These are phyloP conservation scores for Yamadazyma taylorii DNA, from an alignment of 1,139 yeast species.

Conservation along the genomic window DNA sequence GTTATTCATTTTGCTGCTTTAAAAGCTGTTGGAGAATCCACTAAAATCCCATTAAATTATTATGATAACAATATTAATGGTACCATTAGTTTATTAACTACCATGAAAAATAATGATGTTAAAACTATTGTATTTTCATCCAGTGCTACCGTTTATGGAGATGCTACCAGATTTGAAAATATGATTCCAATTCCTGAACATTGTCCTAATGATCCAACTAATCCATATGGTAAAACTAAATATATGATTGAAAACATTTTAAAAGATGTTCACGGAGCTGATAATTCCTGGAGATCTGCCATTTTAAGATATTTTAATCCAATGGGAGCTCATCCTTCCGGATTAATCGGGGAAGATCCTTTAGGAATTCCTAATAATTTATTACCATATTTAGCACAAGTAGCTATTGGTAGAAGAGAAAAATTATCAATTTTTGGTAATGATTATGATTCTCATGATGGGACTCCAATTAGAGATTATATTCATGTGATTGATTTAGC, in stretches of 20 bases:
- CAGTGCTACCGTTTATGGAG: slow-evolving; percentile 85
- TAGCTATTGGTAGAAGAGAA: slow-evolving; percentile 71
- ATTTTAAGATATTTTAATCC: slow-evolving; percentile 78
- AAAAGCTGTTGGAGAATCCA: slow-evolving; percentile 84
- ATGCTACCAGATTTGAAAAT: slow-evolving; percentile 68
- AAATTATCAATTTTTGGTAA: slow-evolving; percentile 65
- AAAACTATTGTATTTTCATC: slow-evolving; percentile 71
- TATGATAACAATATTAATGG: slow-evolving; percentile 72
- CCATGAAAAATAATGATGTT: slow-evolving; percentile 49
- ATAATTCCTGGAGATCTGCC: slow-evolving; percentile 57
- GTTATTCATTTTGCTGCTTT: slow-evolving; percentile 86
- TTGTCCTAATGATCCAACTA: slow-evolving; percentile 75
- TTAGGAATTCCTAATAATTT: slow-evolving; percentile 75
- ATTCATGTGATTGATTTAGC: slow-evolving; percentile 83
- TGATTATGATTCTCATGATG: slow-evolving; percentile 70
- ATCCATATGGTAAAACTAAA: slow-evolving; percentile 79
- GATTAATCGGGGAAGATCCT: slow-evolving; percentile 79
- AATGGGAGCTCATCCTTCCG: slow-evolving; percentile 84
- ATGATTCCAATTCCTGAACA: slow-evolving; percentile 82
- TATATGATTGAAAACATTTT: slow-evolving; percentile 62
- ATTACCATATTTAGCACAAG: slow-evolving; percentile 75
- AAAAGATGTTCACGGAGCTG: slow-evolving; percentile 54
- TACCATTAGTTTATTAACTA: slow-evolving; percentile 57
- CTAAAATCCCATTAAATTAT: slow-evolving; percentile 67
- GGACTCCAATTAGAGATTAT: slow-evolving; percentile 82